Evolutionary conservation across 2,329 filamentous ascomycete genomes (phyloP).

Genomic region (Cladosporium sp.): DNA sequence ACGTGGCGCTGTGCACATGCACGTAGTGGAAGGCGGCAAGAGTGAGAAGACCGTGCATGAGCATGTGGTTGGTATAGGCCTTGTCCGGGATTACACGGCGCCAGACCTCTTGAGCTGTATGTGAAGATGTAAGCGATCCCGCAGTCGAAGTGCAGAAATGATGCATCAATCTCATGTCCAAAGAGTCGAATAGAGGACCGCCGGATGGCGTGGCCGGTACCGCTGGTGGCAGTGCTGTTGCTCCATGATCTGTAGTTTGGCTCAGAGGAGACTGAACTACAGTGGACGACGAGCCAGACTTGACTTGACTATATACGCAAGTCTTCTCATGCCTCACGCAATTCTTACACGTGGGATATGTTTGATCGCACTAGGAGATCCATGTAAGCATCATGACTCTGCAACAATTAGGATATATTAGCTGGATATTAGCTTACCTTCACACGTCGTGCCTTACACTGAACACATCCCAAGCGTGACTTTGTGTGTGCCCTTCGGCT

Average conservation of each 20-base stretch:
- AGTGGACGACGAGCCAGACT: conserved; percentile 2
- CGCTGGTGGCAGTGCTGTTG: background rate
- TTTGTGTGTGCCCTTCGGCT: conserved; percentile 27
- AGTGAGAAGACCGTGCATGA: conserved; percentile 27
- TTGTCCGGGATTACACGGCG: conserved; percentile 19
- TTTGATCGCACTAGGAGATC: conserved; percentile 25
- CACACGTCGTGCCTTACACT: conserved; percentile 27
- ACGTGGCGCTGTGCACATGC: conserved; percentile 8
- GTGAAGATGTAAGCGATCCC: conserved; percentile 17
- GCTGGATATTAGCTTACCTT: conserved; percentile 20
- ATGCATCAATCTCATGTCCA: conserved; percentile 27
- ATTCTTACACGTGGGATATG: conserved; percentile 23
- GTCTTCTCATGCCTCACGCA: conserved; percentile 23
- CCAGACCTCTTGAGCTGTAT: conserved; percentile 22
- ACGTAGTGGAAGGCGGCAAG: conserved; percentile 25
- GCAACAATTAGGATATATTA: background rate
- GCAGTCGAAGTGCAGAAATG: conserved; percentile 25
- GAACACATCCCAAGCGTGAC: conserved; percentile 22
- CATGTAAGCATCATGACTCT: background rate
- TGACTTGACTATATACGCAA: conserved; percentile 19
- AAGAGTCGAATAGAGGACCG: conserved; percentile 19
- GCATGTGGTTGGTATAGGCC: conserved; percentile 17
- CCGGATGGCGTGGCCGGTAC: background rate
- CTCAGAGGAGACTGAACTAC: background rate
- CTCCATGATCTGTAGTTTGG: background rate